These are phyloP conservation scores for Amaranthus hypochondriacus DNA, from an alignment of 148 eudicot genomes.

Conservation along the genomic window DNA sequence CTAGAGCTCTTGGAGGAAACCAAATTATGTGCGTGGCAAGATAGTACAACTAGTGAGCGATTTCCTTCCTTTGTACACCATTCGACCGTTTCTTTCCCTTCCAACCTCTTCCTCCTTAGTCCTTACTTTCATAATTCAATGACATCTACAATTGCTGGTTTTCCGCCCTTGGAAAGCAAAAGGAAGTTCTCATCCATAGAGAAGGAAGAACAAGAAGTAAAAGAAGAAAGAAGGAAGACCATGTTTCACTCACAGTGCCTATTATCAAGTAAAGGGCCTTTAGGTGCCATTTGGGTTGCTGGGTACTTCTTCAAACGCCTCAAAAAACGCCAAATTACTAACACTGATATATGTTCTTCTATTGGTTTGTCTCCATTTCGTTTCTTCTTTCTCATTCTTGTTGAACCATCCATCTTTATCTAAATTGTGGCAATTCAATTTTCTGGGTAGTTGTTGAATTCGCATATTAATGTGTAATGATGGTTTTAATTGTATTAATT, in stretches of 20 bases:
- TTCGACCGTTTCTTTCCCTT: slow-evolving; percentile 24
- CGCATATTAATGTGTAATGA: no score
- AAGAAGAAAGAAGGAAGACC: not conserved
- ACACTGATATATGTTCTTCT: slow-evolving; percentile 61
- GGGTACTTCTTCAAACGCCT: slow-evolving; percentile 72
- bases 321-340: slow-evolving; percentile 52
- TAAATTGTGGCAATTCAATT: not conserved
- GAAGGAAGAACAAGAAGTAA: not conserved
- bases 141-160: not conserved
- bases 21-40: slow-evolving; percentile 1
- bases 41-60: not conserved
- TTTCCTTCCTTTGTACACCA: slow-evolving; percentile 24
- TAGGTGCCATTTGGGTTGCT: slow-evolving; percentile 76
- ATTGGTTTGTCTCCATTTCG: slow-evolving; percentile 48
- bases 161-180: not conserved
- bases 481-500: no score
- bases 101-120: not conserved
- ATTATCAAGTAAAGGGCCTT: slow-evolving; percentile 58
- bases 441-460: not conserved
- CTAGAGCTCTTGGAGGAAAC: not conserved
- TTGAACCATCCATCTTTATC: not conserved
- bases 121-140: not conserved
- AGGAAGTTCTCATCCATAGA: not conserved
- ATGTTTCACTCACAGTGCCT: slow-evolving; percentile 63
- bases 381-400: not conserved